These are phyloP conservation scores for Lathyrus sativus DNA, from an alignment of 306 rosid species.

Conservation along the genomic window DNA sequence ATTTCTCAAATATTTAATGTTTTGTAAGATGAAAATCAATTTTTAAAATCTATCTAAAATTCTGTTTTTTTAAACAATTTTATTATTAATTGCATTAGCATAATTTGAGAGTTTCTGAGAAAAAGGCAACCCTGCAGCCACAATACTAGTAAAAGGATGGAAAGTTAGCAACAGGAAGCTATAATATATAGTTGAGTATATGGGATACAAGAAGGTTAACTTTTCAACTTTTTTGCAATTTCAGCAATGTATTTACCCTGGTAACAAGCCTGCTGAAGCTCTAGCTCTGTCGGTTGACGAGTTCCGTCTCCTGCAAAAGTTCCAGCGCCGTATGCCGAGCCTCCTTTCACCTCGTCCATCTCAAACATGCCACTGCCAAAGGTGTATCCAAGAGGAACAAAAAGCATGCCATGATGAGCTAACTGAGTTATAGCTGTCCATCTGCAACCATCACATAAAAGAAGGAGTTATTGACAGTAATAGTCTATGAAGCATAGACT, in stretches of 20 bases:
- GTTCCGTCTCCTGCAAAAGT: slow-evolving; percentile 88
- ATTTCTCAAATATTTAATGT: neutral
- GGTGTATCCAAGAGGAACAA: slow-evolving; percentile 86
- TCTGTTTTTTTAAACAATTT: neutral
- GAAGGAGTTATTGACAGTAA: neutral
- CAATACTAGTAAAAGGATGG: slow-evolving; percentile 1
- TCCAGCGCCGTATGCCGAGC: slow-evolving; percentile 90
- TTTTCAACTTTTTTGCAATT: slow-evolving; percentile 75
- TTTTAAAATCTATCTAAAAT: neutral
- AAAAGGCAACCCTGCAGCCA: slow-evolving; percentile 14
- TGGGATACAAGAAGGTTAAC: slow-evolving; percentile 17
- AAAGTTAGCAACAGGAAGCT: neutral
- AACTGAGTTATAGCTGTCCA: slow-evolving; percentile 80
- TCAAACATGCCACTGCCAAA: slow-evolving; percentile 85
- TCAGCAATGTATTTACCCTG: slow-evolving; percentile 82
- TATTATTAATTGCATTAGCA: neutral
- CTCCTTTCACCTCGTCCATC: slow-evolving; percentile 85
- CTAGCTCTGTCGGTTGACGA: slow-evolving; percentile 80
- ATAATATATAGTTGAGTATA: neutral
- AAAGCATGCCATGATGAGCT: slow-evolving; percentile 96
- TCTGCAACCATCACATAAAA: slow-evolving; percentile 42
- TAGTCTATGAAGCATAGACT: too few relatives aligned
- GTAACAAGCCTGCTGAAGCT: slow-evolving; percentile 78
- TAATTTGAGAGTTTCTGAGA: neutral
- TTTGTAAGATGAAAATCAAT: neutral